Evolutionary conservation across 1,284 basidiomycete genomes (phyloP).

Genomic region (Kalmanozyma brasiliensis): DNA sequence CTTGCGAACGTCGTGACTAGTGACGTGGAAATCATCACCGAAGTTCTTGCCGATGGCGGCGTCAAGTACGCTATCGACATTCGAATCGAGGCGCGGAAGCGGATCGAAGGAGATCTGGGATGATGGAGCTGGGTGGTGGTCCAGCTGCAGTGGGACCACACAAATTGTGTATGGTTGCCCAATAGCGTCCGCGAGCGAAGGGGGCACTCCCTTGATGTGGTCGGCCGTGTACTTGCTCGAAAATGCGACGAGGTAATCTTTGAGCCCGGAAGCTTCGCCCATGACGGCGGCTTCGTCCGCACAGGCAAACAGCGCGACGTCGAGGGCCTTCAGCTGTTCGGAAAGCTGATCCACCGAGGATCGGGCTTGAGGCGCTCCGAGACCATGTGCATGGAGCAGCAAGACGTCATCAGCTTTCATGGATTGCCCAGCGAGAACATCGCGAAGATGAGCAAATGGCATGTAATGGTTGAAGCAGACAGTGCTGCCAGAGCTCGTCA

Average conservation of each 20-base stretch:
- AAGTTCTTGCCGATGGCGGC: conserved; percentile 11
- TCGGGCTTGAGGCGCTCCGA: background rate
- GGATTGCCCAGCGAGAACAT: conserved; percentile 11
- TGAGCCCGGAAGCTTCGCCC: background rate
- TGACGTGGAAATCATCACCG: conserved; percentile 19
- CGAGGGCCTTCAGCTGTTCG: conserved; percentile 20
- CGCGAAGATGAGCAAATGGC: conserved; percentile 33
- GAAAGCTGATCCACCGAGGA: conserved; percentile 28
- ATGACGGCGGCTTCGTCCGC: background rate
- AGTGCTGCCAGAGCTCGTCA: conserved; percentile 5
- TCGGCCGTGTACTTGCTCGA: conserved; percentile 35
- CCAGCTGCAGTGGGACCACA: conserved; percentile 29
- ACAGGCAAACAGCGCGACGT: conserved; percentile 27
- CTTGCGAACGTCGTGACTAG: conserved; percentile 24
- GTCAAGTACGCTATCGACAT: conserved; percentile 18
- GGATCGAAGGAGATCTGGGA: conserved; percentile 4
- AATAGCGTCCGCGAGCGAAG: conserved; percentile 4
- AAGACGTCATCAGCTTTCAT: conserved; percentile 11
- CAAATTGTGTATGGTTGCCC: conserved; percentile 16
- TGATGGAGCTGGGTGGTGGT: conserved; percentile 15
- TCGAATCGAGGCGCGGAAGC: conserved; percentile 5
- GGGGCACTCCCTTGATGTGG: conserved; percentile 24
- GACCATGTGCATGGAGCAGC: conserved; percentile 22
- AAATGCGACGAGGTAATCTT: conserved; percentile 29
- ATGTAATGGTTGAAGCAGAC: conserved; percentile 26